Base-by-base conservation (phyloP, 2,329 filamentous ascomycete genomes). In the Fusarium equiseti region DNA sequence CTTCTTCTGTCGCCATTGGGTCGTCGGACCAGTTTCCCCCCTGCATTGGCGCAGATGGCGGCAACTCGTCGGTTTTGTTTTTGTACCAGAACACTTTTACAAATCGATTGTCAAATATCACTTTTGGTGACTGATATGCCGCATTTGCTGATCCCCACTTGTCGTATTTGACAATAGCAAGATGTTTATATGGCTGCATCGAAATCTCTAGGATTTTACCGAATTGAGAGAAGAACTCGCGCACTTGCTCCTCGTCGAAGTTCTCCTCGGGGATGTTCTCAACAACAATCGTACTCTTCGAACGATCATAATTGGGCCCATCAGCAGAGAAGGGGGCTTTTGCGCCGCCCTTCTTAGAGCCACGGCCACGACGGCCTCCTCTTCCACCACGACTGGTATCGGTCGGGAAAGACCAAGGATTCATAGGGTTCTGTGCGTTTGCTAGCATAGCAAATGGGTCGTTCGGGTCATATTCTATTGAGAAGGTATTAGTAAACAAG, bases 1-100 rank as follows among this genome's bases (percentile, higher is more conserved):
- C 35, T 46, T 74, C n/a, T 44, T 56, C 73, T 31, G 35, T 48
- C 11, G 60, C 63, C 54, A 63, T 63, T 24, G 68, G 65, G 27
- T 71, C 72, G 3, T 66, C 68, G 2, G 70, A 65, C 55, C 77
- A 78, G 48, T 79, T 80, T 12, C 73, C 59, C 68, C 27, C 75
- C 54, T 52, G 71, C n/a, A 35, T 70, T 32, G 56, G 74, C 68
- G 62, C 59, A 3, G 78, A 76, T 15, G 79, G 64, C 5, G 75
- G 75, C 44, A 72, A 16, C 6, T 49, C 53, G 20, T 84, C 81
- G 18, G 81, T 79, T 27, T 86, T 84, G 8, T 87, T 85, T 72
- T 89, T 91, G 76, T 89, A 86, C 92, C 92, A 95, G 74, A 91
- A 94, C 0, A 95, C 91, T 74, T 94, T 95, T 51, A 96, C 93